These are phyloP conservation scores for Jasminum sambac DNA, from an alignment of 257 asterid genomes.

Conservation along the genomic window DNA sequence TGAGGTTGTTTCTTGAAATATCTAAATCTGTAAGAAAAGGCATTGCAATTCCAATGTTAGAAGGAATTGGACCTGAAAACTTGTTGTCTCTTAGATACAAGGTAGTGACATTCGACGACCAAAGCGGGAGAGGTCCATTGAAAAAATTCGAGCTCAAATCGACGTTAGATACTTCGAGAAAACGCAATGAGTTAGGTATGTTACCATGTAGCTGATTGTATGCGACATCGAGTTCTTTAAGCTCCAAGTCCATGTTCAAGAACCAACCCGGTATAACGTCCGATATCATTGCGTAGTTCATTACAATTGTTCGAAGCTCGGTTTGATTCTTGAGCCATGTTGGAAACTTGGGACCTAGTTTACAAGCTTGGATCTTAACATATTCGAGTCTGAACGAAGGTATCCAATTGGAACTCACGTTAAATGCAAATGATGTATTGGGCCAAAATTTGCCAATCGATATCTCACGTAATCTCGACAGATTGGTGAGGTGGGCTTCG, in stretches of 20 bases:
- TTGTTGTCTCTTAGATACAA: constrained; percentile 35
- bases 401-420: constrained; percentile 29
- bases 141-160: constrained; percentile 31
- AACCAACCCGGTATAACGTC: constrained; percentile 40
- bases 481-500: constrained; percentile 35
- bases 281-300: constrained; percentile 30
- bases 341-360: constrained; percentile 41
- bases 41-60: constrained; percentile 28
- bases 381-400: constrained; percentile 37
- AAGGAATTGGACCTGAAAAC: constrained; percentile 41
- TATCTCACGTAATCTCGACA: constrained; percentile 34
- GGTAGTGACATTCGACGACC: constrained; percentile 33
- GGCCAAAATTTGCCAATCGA: constrained; percentile 22
- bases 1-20: constrained; percentile 30
- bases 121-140: constrained; percentile 40
- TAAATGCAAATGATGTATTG: constrained; percentile 29
- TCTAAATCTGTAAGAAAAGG: constrained; percentile 29
- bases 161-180: constrained; percentile 16
- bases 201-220: constrained; percentile 32
- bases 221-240: constrained; percentile 29
- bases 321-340: constrained; percentile 30
- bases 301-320: constrained; percentile 23
- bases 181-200: constrained; percentile 26
- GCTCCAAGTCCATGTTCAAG: constrained; percentile 28
- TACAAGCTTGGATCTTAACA: constrained; percentile 31